Evolutionary conservation across 352 stramenopile genomes (phyloP).

Genomic region (Globisporangium barbulae): DNA sequence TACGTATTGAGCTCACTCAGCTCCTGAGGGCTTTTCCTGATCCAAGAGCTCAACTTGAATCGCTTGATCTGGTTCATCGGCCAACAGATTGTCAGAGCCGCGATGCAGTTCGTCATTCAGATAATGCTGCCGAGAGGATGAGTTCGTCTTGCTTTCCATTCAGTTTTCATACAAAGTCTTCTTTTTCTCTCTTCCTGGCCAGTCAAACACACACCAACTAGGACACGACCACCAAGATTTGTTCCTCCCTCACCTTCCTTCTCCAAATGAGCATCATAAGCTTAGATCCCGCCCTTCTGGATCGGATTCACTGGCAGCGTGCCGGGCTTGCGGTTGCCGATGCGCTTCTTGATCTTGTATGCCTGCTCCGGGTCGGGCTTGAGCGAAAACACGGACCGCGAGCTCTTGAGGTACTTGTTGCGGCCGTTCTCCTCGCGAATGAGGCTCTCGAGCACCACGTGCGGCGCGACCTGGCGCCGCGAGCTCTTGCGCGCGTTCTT

Average conservation of each 20-base stretch:
- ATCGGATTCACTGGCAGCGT: conserved; percentile 61
- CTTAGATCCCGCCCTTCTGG: conserved; percentile 64
- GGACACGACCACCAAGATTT: not conserved
- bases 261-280: not conserved
- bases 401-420: conserved; percentile 86
- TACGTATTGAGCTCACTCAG: no score
- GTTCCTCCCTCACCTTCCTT: not conserved
- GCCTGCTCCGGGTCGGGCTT: conserved; percentile 71
- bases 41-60: not conserved
- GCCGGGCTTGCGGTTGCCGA: conserved; percentile 56
- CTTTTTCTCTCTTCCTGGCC: not conserved
- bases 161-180: conserved; percentile 1
- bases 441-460: conserved; percentile 78
- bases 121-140: no score
- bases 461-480: conserved; percentile 60
- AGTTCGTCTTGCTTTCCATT: not conserved
- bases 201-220: not conserved
- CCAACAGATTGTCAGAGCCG: no score
- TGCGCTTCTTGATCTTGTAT: conserved; percentile 75
- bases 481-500: conserved; percentile 66
- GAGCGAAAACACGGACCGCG: conserved; percentile 67
- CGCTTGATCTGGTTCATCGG: no score
- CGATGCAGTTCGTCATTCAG: no score
- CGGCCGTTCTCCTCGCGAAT: conserved; percentile 74
- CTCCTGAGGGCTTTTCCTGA: not conserved